Conservation (phyloP, 495 filamentous ascomycete genomes). For the Lineolata rhizophorae region DNA sequence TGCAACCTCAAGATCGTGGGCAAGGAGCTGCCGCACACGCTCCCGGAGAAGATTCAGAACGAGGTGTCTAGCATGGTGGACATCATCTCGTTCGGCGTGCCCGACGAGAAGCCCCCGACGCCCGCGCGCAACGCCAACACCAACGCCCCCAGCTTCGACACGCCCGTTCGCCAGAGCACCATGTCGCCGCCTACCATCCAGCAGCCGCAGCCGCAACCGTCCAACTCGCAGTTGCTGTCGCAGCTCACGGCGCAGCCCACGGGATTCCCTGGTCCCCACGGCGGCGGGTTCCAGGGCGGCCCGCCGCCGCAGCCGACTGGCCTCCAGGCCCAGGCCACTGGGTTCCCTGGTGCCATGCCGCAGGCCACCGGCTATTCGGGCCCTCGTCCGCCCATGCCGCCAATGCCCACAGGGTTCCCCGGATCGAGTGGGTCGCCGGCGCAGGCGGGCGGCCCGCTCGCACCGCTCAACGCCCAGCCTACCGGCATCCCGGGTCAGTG, state of each 20-base stretch:
- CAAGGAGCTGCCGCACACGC: constrained; percentile 45
- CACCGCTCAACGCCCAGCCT: constrained; percentile 73
- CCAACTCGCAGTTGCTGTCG: constrained; percentile 53
- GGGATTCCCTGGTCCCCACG: constrained; percentile 14
- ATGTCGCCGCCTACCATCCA: constrained; percentile 51
- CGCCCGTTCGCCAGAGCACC: constrained; percentile 36
- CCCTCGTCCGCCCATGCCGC: constrained; percentile 75
- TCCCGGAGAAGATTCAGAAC: constrained; percentile 78
- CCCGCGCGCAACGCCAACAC: constrained; percentile 27
- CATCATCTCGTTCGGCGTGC: constrained; percentile 88
- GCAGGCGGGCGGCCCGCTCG: constrained; percentile 29
- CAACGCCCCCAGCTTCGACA: constrained; percentile 66
- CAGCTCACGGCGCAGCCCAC: constrained; percentile 52
- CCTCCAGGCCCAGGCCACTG: constrained; percentile 15
- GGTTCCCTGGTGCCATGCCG: constrained; percentile 22
- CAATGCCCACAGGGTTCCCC: constrained; percentile 74
- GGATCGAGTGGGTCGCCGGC: constrained; percentile 40
- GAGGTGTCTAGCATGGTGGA: constrained; percentile 99
- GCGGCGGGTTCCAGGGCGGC: constrained; percentile 10
- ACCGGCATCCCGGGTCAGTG: constrained; percentile 92
- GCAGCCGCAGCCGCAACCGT: constrained; percentile 60
- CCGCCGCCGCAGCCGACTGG: constrained; percentile 33
- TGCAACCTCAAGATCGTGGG: constrained; percentile 85
- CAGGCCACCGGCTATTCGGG: constrained; percentile 46
- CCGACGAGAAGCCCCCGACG: constrained; percentile 43